These are phyloP conservation scores for Candida golubevii DNA, from an alignment of 805 yeast genomes.

Conservation along the genomic window DNA sequence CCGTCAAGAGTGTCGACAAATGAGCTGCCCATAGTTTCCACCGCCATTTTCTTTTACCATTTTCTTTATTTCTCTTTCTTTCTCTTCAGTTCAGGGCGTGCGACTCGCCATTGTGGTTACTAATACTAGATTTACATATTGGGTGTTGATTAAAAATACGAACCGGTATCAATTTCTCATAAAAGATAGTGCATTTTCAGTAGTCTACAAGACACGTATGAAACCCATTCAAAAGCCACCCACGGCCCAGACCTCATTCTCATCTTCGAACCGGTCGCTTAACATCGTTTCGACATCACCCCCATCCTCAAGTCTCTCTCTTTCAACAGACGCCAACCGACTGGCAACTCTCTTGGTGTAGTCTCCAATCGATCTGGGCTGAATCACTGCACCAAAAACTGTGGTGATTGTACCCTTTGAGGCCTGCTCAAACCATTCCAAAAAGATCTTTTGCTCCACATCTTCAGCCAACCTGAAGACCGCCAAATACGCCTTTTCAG, in stretches of 20 bases:
- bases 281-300: slow-evolving; percentile 85
- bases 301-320: slow-evolving; percentile 84
- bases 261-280: slow-evolving; percentile 84
- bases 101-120: too few species aligned
- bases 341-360: slow-evolving; percentile 87
- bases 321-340: slow-evolving; percentile 79
- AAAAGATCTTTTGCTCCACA: slow-evolving; percentile 47
- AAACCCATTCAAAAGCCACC: slow-evolving; percentile 41
- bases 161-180: too few species aligned
- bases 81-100: too few species aligned
- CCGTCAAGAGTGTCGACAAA: not conserved
- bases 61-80: not conserved
- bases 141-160: too few species aligned
- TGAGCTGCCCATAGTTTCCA: not conserved
- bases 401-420: slow-evolving; percentile 33
- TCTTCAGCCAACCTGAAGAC: slow-evolving; percentile 72
- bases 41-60: not conserved
- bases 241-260: slow-evolving; percentile 81
- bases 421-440: slow-evolving; percentile 56
- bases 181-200: too few species aligned
- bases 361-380: slow-evolving; percentile 75
- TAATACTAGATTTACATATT: too few species aligned
- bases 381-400: slow-evolving; percentile 45
- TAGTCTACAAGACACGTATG: not conserved
- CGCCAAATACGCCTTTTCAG: slow-evolving; percentile 82